These are phyloP conservation scores for Scedosporium aurantiacum DNA, from an alignment of 2,329 filamentous ascomycete species.

Conservation along the genomic window DNA sequence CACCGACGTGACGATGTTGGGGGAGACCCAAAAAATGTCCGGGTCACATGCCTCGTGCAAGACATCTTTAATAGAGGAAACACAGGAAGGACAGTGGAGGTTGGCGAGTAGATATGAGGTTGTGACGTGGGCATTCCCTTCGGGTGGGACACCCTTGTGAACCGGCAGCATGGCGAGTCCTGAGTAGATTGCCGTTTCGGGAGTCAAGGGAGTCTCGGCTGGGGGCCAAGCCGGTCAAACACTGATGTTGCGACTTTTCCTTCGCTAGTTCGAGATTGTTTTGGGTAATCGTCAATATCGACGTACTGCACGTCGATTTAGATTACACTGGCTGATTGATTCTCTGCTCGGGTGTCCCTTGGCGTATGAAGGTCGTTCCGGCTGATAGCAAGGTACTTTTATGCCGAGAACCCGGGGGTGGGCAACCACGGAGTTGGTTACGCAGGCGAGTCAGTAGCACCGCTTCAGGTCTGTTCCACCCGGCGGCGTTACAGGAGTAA, in stretches of 20 bases:
- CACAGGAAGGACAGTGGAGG: slow-evolving; percentile 68
- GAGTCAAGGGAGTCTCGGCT: neutral
- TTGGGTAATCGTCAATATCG: slow-evolving; percentile 5
- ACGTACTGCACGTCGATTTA: slow-evolving; percentile 4
- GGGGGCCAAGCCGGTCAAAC: slow-evolving; percentile 4
- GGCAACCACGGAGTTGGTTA: neutral
- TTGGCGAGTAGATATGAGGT: slow-evolving; percentile 60
- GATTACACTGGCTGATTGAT: neutral
- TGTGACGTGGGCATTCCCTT: slow-evolving; percentile 20
- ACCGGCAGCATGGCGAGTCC: neutral
- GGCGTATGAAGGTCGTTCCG: neutral
- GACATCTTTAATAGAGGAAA: slow-evolving; percentile 51
- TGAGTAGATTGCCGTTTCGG: neutral
- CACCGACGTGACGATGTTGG: slow-evolving; percentile 61
- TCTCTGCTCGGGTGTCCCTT: neutral
- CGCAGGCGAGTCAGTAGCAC: neutral
- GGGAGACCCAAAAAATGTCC: slow-evolving; percentile 48
- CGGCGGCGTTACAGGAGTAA: too few relatives aligned
- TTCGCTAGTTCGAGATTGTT: slow-evolving; percentile 2
- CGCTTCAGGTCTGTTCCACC: too few relatives aligned
- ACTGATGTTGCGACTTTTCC: neutral
- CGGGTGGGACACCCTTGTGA: slow-evolving; percentile 3
- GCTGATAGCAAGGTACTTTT: slow-evolving; percentile 3
- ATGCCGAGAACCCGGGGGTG: neutral
- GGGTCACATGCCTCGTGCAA: slow-evolving; percentile 34